Evolutionary conservation across 805 yeast species (phyloP), one percentile per base, ranked within the genome.

Genomic region (Lachancea nothofagi): DNA sequence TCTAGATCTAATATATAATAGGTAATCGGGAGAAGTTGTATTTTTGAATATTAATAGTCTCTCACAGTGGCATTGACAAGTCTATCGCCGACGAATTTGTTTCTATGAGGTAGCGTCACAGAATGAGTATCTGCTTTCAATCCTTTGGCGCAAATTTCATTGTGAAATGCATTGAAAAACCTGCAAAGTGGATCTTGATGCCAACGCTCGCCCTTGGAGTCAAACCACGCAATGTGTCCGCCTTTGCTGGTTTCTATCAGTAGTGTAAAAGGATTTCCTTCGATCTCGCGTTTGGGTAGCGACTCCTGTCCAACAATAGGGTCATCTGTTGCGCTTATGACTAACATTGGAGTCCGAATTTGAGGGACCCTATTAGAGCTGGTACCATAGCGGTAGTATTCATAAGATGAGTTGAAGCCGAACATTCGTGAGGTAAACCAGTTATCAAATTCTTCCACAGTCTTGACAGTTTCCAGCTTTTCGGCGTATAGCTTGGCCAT

Each of bases 221-320:
- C 68, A 45, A 77, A 85, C 81, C 82, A 85, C n/a, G 85, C 93
- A 39, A 85, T 69, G 60, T 85, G 95, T 1, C 95, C 94, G 5
- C 95, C 95, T 38, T 74, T 67, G 29, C 72, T 69, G 5, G 89
- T 80, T 43, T 77, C 72, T 4, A 78, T 67, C 51, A 80, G 48
- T 31, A 73, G 62, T 24, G 77, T 61, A 53, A 72, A 76, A 1
- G 94, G 93, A 53, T 83, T 83, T 22, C 55, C 47, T 28, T 53
- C 46, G 15, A 74, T 69, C 44, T 78, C 80, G 12, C 54, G 55
- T 26, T 57, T 55, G 1, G 93, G 93, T 19, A 82, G 54, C 17
- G 66, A 57, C 20, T 54, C 59, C 2, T 66, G 64, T 10, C 83
- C 77, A 10, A 78, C 78, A 25, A 85, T 72, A 5, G 95, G 59